Percentiles rank a stretch among this genome's conserved stretches.
Conservation (phyloP, 371 early-diverging fungal genomes). For the Dipsacomyces acuminosporus region DNA sequence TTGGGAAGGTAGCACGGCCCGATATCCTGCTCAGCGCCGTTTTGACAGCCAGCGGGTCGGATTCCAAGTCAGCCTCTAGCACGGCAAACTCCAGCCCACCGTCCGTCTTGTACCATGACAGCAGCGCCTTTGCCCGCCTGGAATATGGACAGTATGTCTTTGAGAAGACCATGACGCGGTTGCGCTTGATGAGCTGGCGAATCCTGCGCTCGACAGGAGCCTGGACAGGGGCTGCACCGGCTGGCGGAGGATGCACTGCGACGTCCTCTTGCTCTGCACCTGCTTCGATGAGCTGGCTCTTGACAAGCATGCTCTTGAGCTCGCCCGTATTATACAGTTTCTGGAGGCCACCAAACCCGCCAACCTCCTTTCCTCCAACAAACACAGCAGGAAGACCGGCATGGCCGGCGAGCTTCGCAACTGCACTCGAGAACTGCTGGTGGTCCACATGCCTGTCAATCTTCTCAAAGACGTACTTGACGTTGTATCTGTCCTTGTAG, state of each 20-base stretch:
- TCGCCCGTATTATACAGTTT: conserved; percentile 1
- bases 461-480: conserved; percentile 1
- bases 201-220: conserved; percentile 35
- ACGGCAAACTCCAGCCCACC: conserved; percentile 43
- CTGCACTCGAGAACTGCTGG: not conserved
- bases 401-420: not conserved
- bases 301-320: conserved; percentile 4
- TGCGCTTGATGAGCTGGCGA: conserved; percentile 45
- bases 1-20: conserved; percentile 83
- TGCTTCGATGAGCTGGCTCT: not conserved
- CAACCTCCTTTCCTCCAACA: conserved; percentile 7
- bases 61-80: conserved; percentile 39
- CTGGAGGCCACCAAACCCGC: not conserved
- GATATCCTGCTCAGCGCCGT: conserved; percentile 61
- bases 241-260: not conserved
- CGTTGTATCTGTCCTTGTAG: not conserved
- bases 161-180: conserved; percentile 55
- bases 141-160: conserved; percentile 63
- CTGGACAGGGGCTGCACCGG: not conserved
- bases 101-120: conserved; percentile 38
- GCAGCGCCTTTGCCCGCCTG: conserved; percentile 51
- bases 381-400: conserved; percentile 2
- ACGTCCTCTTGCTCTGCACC: not conserved
- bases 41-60: conserved; percentile 72
- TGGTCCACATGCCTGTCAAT: conserved; percentile 4